phyloP scores from a whole-genome alignment of 23 red algal species.

The Gracilaria vermiculophylla region DNA sequence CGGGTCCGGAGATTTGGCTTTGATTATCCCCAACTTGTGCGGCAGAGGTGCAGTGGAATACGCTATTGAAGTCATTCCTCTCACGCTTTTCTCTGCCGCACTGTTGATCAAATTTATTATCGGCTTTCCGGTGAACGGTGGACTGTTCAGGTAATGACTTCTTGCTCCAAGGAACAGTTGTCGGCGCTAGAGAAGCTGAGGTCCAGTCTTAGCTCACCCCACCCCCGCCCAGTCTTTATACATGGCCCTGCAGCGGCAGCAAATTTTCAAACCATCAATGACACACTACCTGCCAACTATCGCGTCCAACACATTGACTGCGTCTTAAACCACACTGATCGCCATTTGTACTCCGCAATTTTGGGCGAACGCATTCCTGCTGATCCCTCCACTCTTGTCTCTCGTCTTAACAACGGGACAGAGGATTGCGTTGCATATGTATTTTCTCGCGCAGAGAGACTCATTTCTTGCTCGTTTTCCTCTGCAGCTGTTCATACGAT shows the following conservation, averaged over 20 bases:
- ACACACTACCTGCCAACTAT: not conserved
- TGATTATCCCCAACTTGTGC: too few species aligned
- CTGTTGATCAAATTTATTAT: too few species aligned
- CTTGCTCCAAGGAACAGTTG: not conserved
- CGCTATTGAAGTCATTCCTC: too few species aligned
- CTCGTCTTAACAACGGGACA: not conserved
- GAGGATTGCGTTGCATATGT: not conserved
- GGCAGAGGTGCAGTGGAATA: too few species aligned
- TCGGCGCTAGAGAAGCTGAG: not conserved
- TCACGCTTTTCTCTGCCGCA: too few species aligned
- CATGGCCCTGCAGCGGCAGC: not conserved
- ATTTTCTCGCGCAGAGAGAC: slow-evolving; percentile 43
- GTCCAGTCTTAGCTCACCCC: not conserved
- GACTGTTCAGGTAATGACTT: too few species aligned
- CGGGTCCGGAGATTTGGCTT: too few species aligned
- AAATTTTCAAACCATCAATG: not conserved
- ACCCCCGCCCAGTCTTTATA: not conserved
- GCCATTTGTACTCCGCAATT: slow-evolving; percentile 30
- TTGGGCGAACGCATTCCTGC: not conserved
- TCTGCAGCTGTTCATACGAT: not conserved
- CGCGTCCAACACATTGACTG: slow-evolving; percentile 18
- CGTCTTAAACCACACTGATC: slow-evolving; percentile 34
- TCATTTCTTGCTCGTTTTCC: slow-evolving; percentile 29
- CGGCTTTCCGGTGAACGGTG: too few species aligned
- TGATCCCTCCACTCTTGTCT: slow-evolving; percentile 20